A percentile compares a stretch with the other conserved stretches of the same genome.
phyloP scores from a whole-genome alignment of 352 stramenopile species.

The Elongisporangium prolatum region DNA sequence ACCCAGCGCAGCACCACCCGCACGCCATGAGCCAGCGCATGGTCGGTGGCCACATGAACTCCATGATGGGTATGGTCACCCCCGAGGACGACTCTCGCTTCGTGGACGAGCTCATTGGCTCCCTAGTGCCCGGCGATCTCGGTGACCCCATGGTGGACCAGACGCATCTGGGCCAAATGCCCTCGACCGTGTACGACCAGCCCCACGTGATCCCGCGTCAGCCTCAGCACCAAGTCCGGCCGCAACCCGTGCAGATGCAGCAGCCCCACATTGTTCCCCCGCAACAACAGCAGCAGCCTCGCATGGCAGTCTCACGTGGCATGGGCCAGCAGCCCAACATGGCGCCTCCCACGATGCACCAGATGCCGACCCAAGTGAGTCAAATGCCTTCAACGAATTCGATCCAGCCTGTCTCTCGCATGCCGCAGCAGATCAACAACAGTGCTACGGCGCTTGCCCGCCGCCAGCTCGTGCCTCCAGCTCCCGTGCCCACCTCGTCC shows the following conservation, averaged over 20 bases:
- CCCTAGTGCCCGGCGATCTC: slow-evolving; percentile 47
- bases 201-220: slow-evolving; percentile 43
- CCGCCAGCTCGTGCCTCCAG: slow-evolving; percentile 2
- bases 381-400: slow-evolving; percentile 3
- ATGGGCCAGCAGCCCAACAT: slow-evolving; percentile 8
- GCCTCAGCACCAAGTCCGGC: slow-evolving; percentile 24
- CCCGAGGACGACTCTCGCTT: slow-evolving; percentile 65
- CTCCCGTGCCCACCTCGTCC: slow-evolving; percentile 9
- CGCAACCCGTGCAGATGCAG: slow-evolving; percentile 23
- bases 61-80: slow-evolving; percentile 39
- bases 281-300: slow-evolving; percentile 20
- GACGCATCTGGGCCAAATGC: slow-evolving; percentile 46
- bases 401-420: slow-evolving; percentile 13
- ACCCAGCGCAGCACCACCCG: slow-evolving; percentile 30
- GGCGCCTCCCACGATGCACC: slow-evolving; percentile 2
- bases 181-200: slow-evolving; percentile 56
- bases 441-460: slow-evolving; percentile 6
- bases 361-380: slow-evolving; percentile 7
- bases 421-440: slow-evolving; percentile 10
- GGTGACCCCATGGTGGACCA: slow-evolving; percentile 45
- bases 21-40: slow-evolving; percentile 24
- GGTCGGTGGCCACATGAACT: slow-evolving; percentile 17
- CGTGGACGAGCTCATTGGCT: slow-evolving; percentile 64
- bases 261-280: slow-evolving; percentile 12
- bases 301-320: slow-evolving; percentile 8